Base-by-base conservation (phyloP, 1,139 yeast genomes). In the Suhomyces chickasaworum region DNA sequence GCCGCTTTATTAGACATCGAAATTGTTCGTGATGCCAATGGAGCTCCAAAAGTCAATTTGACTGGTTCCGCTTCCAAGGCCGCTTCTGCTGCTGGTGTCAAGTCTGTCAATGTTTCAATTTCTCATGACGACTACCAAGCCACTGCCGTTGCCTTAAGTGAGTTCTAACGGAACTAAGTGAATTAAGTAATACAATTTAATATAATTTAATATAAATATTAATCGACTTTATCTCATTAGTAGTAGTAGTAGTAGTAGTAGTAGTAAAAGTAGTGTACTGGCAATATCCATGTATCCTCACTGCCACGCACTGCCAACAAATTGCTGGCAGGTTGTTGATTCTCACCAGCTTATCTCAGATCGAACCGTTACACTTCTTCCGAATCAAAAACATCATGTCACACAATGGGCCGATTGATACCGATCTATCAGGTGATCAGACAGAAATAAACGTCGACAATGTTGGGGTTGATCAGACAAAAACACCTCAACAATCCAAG, bases 51-150 rank as follows among this genome's bases (percentile, higher is more conserved):
- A 53, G 99, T 95, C 51, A 69, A 63, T 36, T 80, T 93, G 59
- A 74, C 75, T 52, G 97, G 97, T 40, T 77, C 72, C 44, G 99
- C 99, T 44, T 74, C 80, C 61, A 64, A 67, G 43, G 89, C 91
- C 52, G 97, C 98, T 38, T 64, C 73, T 23, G 66, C 70, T 49
- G 84, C 83, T 45, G 91, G 93, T 45, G 84, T 90, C 52, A 80
- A 80, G 68, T 66, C 67, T 32, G 86, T 93, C 54, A 86, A 80
- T 63, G 93, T 93, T 51, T 89, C 97, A 34, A 93, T 93, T 59
- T 88, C 97, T 29, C 99, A 93, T 66, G 97, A 90, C 64, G 99
- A 93, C 59, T 80, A 85, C 78, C 99, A 93, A 75, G 90, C 97
- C 41, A 95, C 96, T 55, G 98, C 99, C 20, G 98, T 93, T 59